Evolutionary conservation across 1,284 basidiomycete genomes (phyloP), one percentile per base, ranked within the genome.

Genomic region (Agaricales sp.): DNA sequence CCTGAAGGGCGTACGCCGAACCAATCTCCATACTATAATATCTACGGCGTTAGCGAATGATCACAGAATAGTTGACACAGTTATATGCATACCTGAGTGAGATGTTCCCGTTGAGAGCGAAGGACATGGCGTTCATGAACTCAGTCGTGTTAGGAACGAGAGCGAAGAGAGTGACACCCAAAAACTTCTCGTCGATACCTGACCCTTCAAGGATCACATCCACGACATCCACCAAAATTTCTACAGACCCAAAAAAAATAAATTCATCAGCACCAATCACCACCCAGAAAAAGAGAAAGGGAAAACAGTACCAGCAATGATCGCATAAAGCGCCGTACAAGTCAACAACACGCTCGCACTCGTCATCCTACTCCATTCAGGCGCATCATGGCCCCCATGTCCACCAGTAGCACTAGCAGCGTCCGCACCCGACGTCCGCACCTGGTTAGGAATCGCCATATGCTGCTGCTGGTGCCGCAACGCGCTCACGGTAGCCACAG

Each of bases 61-160:
- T 35, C 21, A 23, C 12, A 30, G 23, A 21, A 45, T 6, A 60
- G n/a, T n/a, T n/a, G n/a, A n/a, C n/a, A n/a, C n/a, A n/a, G n/a
- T n/a, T n/a, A n/a, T n/a, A n/a, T n/a, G n/a, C 78, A 45, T 56
- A 92, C 92, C 90, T 93, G 19, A 99, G 70, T 1, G 96, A 92
- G 56, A 99, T 99, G 64, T 99, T 99, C 13, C 90, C 95, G 60
- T 96, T 90, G 58, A 99, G 69, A 14, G 96, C 95, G 61, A 99
- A 99, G n/a, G 92, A 95, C 61, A 99, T 96, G 50, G 96, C 96
- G 63, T 99, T 99, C 95, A 99, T 98, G 64, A 99, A 99, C 68
- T 99, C 96, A 18, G 96, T 99, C 14, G 94, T 97, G 65, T 99
- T 99, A 8, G 96, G 96, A 0, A 99, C 94, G 25, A 99, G 77